Evolutionary conservation across 768 basidiomycete species (phyloP), one percentile per base, ranked within the genome.

Genomic region (Leucosporidium scottii): DNA sequence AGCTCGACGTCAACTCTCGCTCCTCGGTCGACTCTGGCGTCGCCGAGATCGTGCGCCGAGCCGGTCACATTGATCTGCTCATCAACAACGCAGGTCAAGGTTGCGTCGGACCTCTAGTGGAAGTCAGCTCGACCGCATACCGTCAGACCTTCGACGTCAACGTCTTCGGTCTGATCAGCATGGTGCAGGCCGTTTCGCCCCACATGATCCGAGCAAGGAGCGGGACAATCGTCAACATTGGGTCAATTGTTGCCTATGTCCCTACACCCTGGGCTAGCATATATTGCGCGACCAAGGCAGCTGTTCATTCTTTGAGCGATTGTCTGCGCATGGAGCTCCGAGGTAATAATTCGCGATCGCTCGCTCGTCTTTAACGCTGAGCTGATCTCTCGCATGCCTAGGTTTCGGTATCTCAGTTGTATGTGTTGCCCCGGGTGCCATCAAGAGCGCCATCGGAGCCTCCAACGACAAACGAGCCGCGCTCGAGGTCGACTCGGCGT

Each of bases 351-450:
- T n/a, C n/a, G 3, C 27, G n/a, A 20, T 23, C 21, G 7, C 25
- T 27, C 12, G 23, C 9, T n/a, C 50, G 13, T 13, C 50, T 10
- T 17, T 48, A 17, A 48, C 25, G 0, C 15, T 48, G 4, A n/a
- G 25, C 28, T 12, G 18, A 48, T 44, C 28, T 5, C 9, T 9
- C 17, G 13, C 5, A 23, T 13, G 18, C 23, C 18, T 18, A 59
- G 59, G 59, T 20, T 59, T 59, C 27, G 59, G 59, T 5, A 27
- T 59, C 17, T 47, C 44, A 9, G 59, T 59, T 3, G 30, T 59
- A 17, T 59, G 59, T 25, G 59, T 59, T 44, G 59, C 59, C 23
- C 59, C 59, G 4, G 59, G 59, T 6, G 59, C 59, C 39, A 59
- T 59, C 59, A 59, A 48, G 59, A 47, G 44, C 39, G 20, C n/a